Percentiles rank a stretch among this genome's conserved stretches.
Conservation (phyloP, 371 early-diverging fungal species). For the Apophysomyces elegans region DNA sequence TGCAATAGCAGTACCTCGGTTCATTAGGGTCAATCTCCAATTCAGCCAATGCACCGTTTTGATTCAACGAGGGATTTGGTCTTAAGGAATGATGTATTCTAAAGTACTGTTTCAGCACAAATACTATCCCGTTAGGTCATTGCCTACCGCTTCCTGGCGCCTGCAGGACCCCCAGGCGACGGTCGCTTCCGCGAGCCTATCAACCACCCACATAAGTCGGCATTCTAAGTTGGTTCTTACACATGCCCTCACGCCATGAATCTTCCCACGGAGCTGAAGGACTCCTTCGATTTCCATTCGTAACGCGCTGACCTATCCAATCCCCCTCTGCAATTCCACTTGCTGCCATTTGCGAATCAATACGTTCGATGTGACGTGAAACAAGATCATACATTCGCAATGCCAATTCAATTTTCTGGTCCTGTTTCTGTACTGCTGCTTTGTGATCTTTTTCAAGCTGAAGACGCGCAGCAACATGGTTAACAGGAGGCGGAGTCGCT, state of each 20-base stretch:
- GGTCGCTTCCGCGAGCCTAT: conserved; percentile 17
- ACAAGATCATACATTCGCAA: conserved; percentile 43
- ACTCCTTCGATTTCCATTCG: background rate
- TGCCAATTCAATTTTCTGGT: conserved; percentile 40
- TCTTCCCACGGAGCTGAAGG: conserved; percentile 4
- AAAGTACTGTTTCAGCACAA: background rate
- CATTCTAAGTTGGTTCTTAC: conserved; percentile 5
- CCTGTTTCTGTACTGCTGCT: conserved; percentile 39
- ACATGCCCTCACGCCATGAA: conserved; percentile 10
- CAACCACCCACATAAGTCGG: conserved; percentile 9
- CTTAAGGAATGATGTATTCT: conserved; percentile 36
- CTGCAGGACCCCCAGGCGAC: conserved; percentile 12
- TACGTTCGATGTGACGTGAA: conserved; percentile 38
- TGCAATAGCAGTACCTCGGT: conserved; percentile 89
- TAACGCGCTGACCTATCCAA: conserved; percentile 23
- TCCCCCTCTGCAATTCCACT: conserved; percentile 28
- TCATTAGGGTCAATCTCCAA: conserved; percentile 88
- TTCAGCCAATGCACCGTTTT: conserved; percentile 38
- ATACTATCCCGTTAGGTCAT: too few species aligned
- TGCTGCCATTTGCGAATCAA: conserved; percentile 38
- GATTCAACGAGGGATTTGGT: conserved; percentile 20
- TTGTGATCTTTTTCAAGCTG: conserved; percentile 37
- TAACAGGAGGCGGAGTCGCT: conserved; percentile 7
- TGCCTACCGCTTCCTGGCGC: conserved; percentile 13
- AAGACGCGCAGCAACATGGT: conserved; percentile 16